phyloP scores from a whole-genome alignment of 768 basidiomycete species.

The Rhodosporidiobolus sp. region DNA sequence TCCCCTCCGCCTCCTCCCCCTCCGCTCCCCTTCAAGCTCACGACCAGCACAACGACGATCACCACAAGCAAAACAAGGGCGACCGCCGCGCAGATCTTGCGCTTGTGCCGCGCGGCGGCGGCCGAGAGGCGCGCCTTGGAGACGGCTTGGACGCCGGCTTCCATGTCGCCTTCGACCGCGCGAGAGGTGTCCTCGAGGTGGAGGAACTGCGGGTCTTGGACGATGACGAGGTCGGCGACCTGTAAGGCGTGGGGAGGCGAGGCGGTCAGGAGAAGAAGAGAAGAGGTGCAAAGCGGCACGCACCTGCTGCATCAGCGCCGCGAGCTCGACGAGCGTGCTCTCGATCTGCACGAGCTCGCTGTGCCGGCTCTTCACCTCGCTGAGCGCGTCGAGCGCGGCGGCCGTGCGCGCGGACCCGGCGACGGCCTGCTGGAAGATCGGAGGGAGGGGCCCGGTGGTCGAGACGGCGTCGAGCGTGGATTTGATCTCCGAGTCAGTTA shows the following conservation, averaged over 20 bases:
- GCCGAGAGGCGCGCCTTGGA: conserved; percentile 1
- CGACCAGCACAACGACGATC: not conserved
- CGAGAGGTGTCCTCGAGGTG: not conserved
- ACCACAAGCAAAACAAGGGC: not conserved
- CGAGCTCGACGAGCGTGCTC: conserved; percentile 16
- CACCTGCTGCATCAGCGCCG: conserved; percentile 26
- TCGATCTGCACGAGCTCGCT: conserved; percentile 8
- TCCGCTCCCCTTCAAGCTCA: not conserved
- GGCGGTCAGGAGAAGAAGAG: not conserved
- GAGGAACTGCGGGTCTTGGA: conserved; percentile 13
- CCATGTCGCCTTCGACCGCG: not conserved
- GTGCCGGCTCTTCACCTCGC: conserved; percentile 1
- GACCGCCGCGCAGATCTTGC: conserved; percentile 28
- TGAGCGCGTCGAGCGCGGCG: conserved; percentile 10
- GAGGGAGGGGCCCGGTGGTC: not conserved
- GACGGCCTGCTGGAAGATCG: conserved; percentile 28
- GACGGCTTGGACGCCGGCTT: conserved; percentile 3
- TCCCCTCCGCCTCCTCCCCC: not conserved
- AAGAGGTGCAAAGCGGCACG: too few species aligned
- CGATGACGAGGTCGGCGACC: conserved; percentile 27
- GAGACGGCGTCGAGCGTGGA: conserved; percentile 5
- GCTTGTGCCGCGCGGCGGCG: conserved; percentile 20
- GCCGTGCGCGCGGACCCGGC: not conserved
- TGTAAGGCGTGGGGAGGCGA: not conserved
- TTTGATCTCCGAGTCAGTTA: conserved; percentile 19